Evolutionary conservation across 2,329 filamentous ascomycete species (phyloP).

Genomic region (Colletotrichum sansevieriae): DNA sequence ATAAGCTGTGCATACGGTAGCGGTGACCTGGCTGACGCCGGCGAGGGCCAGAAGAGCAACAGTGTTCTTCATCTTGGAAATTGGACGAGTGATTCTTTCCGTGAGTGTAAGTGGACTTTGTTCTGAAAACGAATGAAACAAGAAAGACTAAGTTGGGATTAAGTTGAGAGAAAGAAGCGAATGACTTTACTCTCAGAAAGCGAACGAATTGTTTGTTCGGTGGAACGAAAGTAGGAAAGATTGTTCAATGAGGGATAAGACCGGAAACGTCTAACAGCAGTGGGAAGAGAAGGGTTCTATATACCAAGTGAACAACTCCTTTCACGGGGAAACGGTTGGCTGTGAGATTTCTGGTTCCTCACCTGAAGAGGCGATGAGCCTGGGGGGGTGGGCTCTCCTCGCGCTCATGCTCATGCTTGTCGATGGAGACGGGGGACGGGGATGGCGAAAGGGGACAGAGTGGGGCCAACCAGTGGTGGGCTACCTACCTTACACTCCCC

Average conservation of each 20-base stretch:
- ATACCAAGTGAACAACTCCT: conserved; percentile 37
- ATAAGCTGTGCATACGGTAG: conserved; percentile 55
- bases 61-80: conserved; percentile 64
- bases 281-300: conserved; percentile 39
- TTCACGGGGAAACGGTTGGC: conserved; percentile 31
- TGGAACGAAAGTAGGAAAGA: conserved; percentile 47
- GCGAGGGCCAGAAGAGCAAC: conserved; percentile 64
- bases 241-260: conserved; percentile 43
- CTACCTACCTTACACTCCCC: not conserved
- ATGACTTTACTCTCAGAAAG: conserved; percentile 64
- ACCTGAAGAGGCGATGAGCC: conserved; percentile 30
- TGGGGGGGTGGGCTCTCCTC: not conserved
- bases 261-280: conserved; percentile 37
- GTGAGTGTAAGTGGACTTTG: conserved; percentile 32
- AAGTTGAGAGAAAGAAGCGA: conserved; percentile 63
- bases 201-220: conserved; percentile 49
- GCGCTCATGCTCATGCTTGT: conserved; percentile 1
- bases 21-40: conserved; percentile 63
- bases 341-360: conserved; percentile 31
- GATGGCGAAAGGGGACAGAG: conserved; percentile 22
- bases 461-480: conserved; percentile 19
- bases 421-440: conserved; percentile 32
- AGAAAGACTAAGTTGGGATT: conserved; percentile 39
- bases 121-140: conserved; percentile 30
- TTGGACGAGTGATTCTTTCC: conserved; percentile 29